Evolutionary conservation across 2,329 filamentous ascomycete species (phyloP).

Genomic region (Grosmannia serpens): DNA sequence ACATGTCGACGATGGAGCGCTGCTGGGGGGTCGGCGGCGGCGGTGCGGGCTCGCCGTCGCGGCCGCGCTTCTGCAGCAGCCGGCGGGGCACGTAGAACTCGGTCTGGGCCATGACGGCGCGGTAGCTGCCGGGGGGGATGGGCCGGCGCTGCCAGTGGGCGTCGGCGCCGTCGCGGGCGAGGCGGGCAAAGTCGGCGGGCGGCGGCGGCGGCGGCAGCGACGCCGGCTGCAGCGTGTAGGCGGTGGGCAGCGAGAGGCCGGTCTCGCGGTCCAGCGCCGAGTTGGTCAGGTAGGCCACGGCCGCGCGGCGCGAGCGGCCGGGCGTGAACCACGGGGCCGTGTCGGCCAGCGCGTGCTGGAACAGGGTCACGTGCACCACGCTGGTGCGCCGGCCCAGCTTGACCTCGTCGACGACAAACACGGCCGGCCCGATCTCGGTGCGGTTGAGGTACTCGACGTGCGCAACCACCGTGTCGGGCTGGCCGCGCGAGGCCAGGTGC

Average conservation of each 20-base stretch:
- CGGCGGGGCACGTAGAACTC: conserved; percentile 19
- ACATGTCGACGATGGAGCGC: conserved; percentile 45
- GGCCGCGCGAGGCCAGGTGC: conserved; percentile 22
- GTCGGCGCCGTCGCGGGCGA: neutral
- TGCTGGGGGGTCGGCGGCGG: neutral
- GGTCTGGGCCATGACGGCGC: conserved; percentile 18
- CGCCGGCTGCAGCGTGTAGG: conserved; percentile 14
- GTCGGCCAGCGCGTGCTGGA: conserved; percentile 20
- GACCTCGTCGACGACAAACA: conserved; percentile 27
- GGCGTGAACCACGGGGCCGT: neutral
- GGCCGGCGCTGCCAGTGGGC: conserved; percentile 17
- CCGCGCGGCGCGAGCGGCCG: conserved; percentile 13
- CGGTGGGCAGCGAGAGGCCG: conserved; percentile 20
- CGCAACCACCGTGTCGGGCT: conserved; percentile 26
- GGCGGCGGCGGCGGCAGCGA: conserved; percentile 13
- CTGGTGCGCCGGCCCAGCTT: conserved; percentile 30
- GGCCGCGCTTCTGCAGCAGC: neutral
- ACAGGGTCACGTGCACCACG: conserved; percentile 29
- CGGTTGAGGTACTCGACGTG: conserved; percentile 31
- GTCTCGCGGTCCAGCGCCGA: conserved; percentile 19
- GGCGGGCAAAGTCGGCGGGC: conserved; percentile 14
- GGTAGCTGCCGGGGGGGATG: conserved; percentile 10
- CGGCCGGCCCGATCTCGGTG: conserved; percentile 24
- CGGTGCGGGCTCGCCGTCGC: neutral
- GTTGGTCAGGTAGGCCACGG: conserved; percentile 30